Percentiles rank a stretch among this genome's conserved stretches.
These are phyloP conservation scores for Camelina laxa DNA, from an alignment of 345 rosid genomes.

Conservation along the genomic window DNA sequence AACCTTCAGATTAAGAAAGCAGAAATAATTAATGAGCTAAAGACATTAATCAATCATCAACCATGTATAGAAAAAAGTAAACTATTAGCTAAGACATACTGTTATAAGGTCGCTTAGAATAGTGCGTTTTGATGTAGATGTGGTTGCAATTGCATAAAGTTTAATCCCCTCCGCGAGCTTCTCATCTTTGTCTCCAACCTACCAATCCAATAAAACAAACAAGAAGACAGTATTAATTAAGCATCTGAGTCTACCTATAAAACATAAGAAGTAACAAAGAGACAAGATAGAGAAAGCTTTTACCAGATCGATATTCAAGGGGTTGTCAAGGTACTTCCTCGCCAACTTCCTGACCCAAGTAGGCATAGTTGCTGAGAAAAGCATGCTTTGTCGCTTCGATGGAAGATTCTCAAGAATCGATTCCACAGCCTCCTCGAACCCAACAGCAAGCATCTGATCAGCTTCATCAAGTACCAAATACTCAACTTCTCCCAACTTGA, in stretches of 20 bases:
- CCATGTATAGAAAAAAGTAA: constrained; percentile 4
- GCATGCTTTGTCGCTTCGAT: constrained; percentile 88
- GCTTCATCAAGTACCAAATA: constrained; percentile 98
- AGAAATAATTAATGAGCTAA: neutral
- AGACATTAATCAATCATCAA: constrained; percentile 17
- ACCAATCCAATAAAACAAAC: constrained; percentile 25
- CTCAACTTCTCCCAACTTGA: constrained; percentile 84
- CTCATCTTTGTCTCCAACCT: constrained; percentile 98
- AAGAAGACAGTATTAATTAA: constrained; percentile 20
- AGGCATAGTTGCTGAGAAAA: constrained; percentile 99
- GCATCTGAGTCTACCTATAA: neutral
- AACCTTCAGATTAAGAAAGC: constrained; percentile 52
- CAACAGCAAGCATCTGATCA: constrained; percentile 99
- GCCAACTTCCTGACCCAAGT: constrained; percentile 93
- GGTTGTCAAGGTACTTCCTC: constrained; percentile 84
- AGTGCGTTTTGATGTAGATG: constrained; percentile 78
- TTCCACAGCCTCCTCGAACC: constrained; percentile 96
- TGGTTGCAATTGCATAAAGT: constrained; percentile 80
- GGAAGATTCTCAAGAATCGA: constrained; percentile 87
- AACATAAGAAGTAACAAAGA: neutral
- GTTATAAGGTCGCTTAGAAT: constrained; percentile 91
- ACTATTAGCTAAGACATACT: constrained; percentile 48
- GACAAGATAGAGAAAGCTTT: neutral
- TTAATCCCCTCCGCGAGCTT: constrained; percentile 95
- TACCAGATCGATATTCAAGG: constrained; percentile 94